phyloP scores from a whole-genome alignment of 176 grass and related monocot genomes.

The Aegilops tauschii region DNA sequence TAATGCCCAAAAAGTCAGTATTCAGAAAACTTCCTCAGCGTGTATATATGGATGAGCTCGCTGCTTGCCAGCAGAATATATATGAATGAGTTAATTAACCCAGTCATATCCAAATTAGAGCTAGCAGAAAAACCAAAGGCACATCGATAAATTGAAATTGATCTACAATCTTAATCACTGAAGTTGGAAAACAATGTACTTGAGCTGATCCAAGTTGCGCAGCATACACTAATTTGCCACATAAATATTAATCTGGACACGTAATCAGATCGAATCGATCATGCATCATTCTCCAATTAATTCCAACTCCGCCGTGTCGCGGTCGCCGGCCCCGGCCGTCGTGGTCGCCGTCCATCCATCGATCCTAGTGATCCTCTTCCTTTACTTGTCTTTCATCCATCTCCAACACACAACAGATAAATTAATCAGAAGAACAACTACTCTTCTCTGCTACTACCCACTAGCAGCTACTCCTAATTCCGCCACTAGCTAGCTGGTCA shows the following conservation, averaged over 20 bases:
- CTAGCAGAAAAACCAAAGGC: neutral
- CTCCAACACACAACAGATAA: neutral
- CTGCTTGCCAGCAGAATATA: neutral
- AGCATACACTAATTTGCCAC: neutral
- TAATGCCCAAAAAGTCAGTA: neutral
- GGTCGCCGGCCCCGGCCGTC: neutral
- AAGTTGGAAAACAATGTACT: neutral
- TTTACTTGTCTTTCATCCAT: neutral
- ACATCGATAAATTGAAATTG: neutral
- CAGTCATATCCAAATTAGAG: neutral
- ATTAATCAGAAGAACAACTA: neutral
- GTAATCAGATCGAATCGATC: slow-evolving; percentile 6
- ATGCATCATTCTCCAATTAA: neutral
- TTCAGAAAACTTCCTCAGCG: neutral
- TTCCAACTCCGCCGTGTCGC: neutral
- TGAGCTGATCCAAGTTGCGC: neutral
- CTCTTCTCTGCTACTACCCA: neutral
- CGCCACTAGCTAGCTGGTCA: neutral
- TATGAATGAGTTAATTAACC: neutral
- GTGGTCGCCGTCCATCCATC: neutral
- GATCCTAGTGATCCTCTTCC: neutral
- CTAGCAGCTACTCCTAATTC: neutral
- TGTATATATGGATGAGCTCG: no score
- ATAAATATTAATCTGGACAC: neutral
- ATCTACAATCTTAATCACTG: slow-evolving; percentile 16